Conservation (phyloP, 202 grass and related monocot species). For the Tripidium arundinaceum region DNA sequence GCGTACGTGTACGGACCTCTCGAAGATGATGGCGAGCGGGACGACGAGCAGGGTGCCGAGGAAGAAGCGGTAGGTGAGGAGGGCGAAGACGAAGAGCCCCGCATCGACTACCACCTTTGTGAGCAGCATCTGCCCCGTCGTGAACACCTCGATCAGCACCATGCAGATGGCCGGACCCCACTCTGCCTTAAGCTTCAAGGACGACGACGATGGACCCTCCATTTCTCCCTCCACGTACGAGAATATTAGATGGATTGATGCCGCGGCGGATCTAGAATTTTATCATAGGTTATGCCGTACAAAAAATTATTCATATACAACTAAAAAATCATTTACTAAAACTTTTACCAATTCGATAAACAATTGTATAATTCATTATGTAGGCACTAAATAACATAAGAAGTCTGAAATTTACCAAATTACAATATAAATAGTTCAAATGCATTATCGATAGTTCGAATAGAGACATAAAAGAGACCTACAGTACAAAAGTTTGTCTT, state of each 20-base stretch:
- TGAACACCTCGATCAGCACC: slow-evolving; percentile 48
- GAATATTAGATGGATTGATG: background rate
- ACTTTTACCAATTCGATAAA: too few species aligned
- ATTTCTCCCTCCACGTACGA: background rate
- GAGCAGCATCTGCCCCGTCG: slow-evolving; percentile 51
- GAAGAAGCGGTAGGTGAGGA: slow-evolving; percentile 45
- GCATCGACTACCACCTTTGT: slow-evolving; percentile 43
- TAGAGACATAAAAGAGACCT: too few species aligned
- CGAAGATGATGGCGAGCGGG: slow-evolving; percentile 36
- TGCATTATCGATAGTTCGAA: too few species aligned
- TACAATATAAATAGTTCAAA: too few species aligned
- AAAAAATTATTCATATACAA: too few species aligned
- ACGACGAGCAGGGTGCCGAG: slow-evolving; percentile 6
- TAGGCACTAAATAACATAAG: too few species aligned
- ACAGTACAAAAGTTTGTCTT: background rate
- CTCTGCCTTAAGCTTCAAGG: slow-evolving; percentile 21
- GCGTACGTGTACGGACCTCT: slow-evolving; percentile 7
- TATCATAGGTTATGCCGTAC: too few species aligned
- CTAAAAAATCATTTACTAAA: too few species aligned
- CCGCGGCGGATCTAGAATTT: background rate
- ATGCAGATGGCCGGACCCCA: slow-evolving; percentile 45
- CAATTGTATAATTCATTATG: too few species aligned
- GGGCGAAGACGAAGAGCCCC: slow-evolving; percentile 47
- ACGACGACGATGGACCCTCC: background rate
- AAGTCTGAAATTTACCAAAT: too few species aligned